Base-by-base conservation (phyloP, 306 rosid genomes). In the Sindora glabra region DNA sequence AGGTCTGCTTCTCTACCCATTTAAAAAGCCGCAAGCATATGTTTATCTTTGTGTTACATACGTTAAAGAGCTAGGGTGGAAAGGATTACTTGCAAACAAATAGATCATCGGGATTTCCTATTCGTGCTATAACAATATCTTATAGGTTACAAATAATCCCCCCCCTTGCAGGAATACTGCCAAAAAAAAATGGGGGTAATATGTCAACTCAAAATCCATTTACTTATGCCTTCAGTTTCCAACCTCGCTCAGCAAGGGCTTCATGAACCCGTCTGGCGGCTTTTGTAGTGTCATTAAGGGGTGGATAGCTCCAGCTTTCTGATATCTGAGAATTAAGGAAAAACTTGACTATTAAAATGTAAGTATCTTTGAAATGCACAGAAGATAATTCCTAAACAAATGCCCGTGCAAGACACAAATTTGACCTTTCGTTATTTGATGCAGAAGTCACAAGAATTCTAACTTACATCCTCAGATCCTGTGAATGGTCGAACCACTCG, bases 291-390 rank as follows among this genome's bases (percentile, higher is more conserved):
- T 88, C 98, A 24, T 69, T 81, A 22, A 92, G 89, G 11, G 96
- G 98, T 16, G 96, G 98, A 74, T 88, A 92, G 68, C 98, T 92
- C 98, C 98, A 92, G 77, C 86, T 92, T 66, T 92, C 96, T 3
- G 89, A 75, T 25, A 92, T 92, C 98, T 92, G 83, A 38, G 74
- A 72, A 30, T 67, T 59, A 23, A 10, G 32, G 39, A 49, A 70
- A 56, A 37, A 67, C 10, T 5, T 18, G 15, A 33, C 37, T 24
- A 44, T 56, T 37, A 37, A 62, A 49, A 63, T 56, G 5, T 3
- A 19, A 1, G 9, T 23, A 45, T 53, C 2, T 51, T 53, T 15
- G 3, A 29, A 17, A 37, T n/a, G 37, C n/a, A 6, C 54, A 38
- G 5, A 9, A 18, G 18, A 56, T 65, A 26, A 26, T 24, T 44